Base-by-base conservation (phyloP, 169 alveolate genomes). In the Plasmodium yoelii region DNA sequence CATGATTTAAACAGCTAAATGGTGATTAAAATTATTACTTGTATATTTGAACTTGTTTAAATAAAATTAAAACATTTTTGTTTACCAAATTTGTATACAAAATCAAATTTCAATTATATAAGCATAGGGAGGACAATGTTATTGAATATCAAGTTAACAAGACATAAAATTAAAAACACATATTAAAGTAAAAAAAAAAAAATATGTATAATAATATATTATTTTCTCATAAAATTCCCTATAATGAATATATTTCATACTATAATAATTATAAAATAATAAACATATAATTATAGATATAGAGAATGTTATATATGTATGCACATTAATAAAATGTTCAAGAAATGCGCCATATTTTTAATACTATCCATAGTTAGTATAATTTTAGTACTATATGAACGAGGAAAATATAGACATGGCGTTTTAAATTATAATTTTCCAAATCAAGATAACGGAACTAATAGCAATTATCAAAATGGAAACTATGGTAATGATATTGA, bases 351-450 rank as follows among this genome's bases (percentile, higher is more conserved):
- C 57, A 19, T 80, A 26, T 65, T 65, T 80, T 46, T 80, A 26
- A 60, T 64, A 51, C 8, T 80, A 51, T 80, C 90, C 46, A 49
- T 80, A 53, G 51, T 65, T 80, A 80, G 90, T 59, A 53, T 80
- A 64, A 47, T 69, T 57, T 46, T 80, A 67, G 90, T 65, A 13
- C 53, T 80, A 53, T 67, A 64, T 65, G 56, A 80, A 3, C 39
- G 47, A 39, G 57, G 19, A 15, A 67, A 22, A 51, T 22, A 80
- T 65, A 80, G 44, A 65, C 9, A 57, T 26, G 12, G 15, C 9
- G 47, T 10, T 22, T 9, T 53, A 24, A 47, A 67, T 53, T 49
- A 65, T 67, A 4, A 70, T 51, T 34, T 18, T 12, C 49, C 51
- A 10, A 24, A 47, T 19, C 5, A 57, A 5, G 47, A 13, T 63